phyloP scores from a whole-genome alignment of 163 green algal species.

The Scenedesmus sp. region DNA sequence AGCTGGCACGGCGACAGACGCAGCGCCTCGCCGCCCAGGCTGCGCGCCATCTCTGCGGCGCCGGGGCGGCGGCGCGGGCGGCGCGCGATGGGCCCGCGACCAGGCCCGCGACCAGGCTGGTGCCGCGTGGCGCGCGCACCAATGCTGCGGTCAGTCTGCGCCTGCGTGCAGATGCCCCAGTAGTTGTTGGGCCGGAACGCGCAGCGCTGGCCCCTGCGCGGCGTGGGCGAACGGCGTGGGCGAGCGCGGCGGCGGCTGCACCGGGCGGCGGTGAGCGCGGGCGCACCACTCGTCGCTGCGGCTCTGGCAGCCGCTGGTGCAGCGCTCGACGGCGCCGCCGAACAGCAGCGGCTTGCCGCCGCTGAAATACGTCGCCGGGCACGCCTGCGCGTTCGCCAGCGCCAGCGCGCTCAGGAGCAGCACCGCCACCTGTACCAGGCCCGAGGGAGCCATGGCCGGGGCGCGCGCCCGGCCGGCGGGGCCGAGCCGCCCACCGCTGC shows the following conservation, averaged over 20 bases:
- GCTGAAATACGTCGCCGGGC: constrained; percentile 1
- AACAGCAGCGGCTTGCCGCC: constrained; percentile 7
- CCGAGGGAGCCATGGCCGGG: too few relatives aligned
- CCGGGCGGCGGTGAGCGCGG: too few relatives aligned
- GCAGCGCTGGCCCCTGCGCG: constrained; percentile 15
- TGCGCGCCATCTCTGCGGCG: constrained; percentile 25
- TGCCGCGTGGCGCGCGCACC: not conserved
- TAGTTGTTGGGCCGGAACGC: not conserved
- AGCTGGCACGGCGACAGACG: constrained; percentile 34
- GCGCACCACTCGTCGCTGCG: constrained; percentile 9
- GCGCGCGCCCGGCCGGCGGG: too few relatives aligned
- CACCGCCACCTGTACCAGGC: too few relatives aligned
- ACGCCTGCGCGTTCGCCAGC: too few relatives aligned
- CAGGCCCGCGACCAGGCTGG: too few relatives aligned
- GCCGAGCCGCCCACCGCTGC: too few relatives aligned
- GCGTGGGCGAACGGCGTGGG: too few relatives aligned
- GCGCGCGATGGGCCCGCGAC: too few relatives aligned
- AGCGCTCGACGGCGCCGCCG: constrained; percentile 7
- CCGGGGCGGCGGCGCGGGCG: too few relatives aligned
- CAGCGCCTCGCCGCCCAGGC: not conserved
- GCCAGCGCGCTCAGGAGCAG: too few relatives aligned
- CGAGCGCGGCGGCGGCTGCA: too few relatives aligned
- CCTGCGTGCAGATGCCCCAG: constrained; percentile 14
- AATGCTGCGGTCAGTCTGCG: constrained; percentile 7
- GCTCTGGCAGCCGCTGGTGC: constrained; percentile 2